phyloP scores from a whole-genome alignment of 2,329 filamentous ascomycete species.

The Trichophyton rubrum region DNA sequence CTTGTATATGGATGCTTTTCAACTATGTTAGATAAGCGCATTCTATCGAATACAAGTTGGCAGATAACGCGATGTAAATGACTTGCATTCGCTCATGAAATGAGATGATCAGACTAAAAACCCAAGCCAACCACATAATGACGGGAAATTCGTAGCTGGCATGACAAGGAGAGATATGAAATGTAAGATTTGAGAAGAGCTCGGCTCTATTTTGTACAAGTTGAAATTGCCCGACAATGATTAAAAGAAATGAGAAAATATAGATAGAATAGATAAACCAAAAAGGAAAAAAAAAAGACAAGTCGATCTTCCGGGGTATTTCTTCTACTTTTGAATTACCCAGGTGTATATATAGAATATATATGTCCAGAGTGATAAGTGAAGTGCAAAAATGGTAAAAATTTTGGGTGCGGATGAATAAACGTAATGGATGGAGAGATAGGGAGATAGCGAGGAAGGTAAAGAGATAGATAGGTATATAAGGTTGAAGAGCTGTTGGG shows the following conservation, averaged over 20 bases:
- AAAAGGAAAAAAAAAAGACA: neutral
- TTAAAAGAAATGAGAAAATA: neutral
- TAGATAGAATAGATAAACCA: neutral
- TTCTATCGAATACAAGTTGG: neutral
- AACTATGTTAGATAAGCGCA: too few relatives aligned
- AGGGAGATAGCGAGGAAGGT: neutral
- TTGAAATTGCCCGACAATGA: neutral
- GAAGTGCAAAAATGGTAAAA: neutral
- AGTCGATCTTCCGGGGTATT: neutral
- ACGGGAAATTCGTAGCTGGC: neutral
- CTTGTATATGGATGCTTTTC: neutral
- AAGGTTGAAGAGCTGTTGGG: neutral
- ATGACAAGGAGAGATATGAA: neutral
- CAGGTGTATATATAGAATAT: neutral
- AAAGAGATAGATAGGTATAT: too few relatives aligned
- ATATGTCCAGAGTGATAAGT: neutral
- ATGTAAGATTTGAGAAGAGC: neutral
- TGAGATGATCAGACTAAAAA: too few relatives aligned
- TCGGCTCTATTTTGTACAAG: conserved; percentile 1
- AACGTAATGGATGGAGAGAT: neutral
- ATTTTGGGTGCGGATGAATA: neutral
- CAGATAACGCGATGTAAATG: neutral
- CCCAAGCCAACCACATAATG: neutral
- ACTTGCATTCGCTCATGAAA: neutral
- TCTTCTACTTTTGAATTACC: neutral